Evolutionary conservation across 306 rosid genomes (phyloP).

Genomic region (Sechiopsis laciniata): DNA sequence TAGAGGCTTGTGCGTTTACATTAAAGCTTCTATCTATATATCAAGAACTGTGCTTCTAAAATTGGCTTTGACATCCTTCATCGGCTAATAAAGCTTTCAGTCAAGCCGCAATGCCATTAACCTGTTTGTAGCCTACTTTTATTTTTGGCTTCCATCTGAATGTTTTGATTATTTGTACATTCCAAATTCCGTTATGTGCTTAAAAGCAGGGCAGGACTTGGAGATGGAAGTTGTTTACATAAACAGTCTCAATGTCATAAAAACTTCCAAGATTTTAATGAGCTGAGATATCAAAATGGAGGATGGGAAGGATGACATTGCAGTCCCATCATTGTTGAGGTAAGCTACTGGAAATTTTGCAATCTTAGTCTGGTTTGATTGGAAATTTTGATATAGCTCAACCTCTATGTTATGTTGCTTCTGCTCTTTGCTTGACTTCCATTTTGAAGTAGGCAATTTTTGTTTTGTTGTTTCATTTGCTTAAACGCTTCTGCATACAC

Average conservation of each 20-base stretch:
- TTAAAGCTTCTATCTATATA: slow-evolving; percentile 7
- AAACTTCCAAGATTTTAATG: background rate
- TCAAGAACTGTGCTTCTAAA: background rate
- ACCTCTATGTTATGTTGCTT: background rate
- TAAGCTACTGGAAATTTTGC: background rate
- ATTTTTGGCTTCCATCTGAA: background rate
- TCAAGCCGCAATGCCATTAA: background rate
- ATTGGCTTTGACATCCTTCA: background rate
- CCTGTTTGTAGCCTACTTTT: background rate
- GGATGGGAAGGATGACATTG: background rate
- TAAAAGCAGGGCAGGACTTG: background rate
- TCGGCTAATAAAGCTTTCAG: background rate
- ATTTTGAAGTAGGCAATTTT: background rate
- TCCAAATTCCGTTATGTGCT: background rate
- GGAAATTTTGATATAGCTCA: background rate
- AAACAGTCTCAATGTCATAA: background rate
- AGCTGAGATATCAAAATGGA: background rate
- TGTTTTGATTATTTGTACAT: background rate
- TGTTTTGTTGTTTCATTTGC: background rate
- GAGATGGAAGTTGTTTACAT: background rate
- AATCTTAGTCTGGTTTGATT: background rate
- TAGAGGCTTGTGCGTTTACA: background rate
- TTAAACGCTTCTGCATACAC: background rate
- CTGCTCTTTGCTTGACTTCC: background rate
- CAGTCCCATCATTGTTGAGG: background rate